These are phyloP conservation scores for Hymenoscyphus linearis DNA, from an alignment of 2,329 filamentous ascomycete species.

Conservation along the genomic window DNA sequence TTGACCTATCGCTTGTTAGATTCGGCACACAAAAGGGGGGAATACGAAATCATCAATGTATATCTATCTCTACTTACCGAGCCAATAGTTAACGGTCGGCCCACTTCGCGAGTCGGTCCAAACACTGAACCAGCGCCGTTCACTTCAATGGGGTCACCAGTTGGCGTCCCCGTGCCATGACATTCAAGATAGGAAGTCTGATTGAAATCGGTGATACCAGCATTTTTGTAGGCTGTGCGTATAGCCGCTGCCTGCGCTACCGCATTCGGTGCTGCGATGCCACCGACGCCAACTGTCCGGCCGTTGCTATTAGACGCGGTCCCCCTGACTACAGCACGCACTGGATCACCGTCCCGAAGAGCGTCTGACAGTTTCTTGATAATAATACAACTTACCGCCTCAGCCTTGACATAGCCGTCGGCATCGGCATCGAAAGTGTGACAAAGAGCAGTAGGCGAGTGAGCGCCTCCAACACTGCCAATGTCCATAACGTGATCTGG, in stretches of 20 bases:
- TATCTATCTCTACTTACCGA: no score
- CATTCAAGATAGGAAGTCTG: slow-evolving; percentile 15
- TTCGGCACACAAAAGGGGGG: no score
- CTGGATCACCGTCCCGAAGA: slow-evolving; percentile 37
- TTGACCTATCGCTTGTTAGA: no score
- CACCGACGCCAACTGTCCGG: slow-evolving; percentile 36
- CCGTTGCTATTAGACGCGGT: slow-evolving; percentile 41
- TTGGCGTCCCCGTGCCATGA: slow-evolving; percentile 19
- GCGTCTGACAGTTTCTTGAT: slow-evolving; percentile 40
- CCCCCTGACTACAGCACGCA: slow-evolving; percentile 39
- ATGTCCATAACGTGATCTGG: no score
- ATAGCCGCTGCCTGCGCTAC: slow-evolving; percentile 34
- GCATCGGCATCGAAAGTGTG: slow-evolving; percentile 17
- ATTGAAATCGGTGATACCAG: neutral
- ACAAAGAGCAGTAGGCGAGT: slow-evolving; percentile 9
- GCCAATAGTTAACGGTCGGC: no score
- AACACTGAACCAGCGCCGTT: no score
- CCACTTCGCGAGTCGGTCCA: no score
- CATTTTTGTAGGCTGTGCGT: slow-evolving; percentile 5
- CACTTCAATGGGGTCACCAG: no score
- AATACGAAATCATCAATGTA: no score
- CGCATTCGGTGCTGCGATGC: slow-evolving; percentile 42
- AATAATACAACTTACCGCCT: slow-evolving; percentile 34
- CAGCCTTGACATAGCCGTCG: slow-evolving; percentile 41
- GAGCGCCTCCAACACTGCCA: neutral